phyloP scores from a whole-genome alignment of 2,329 filamentous ascomycete genomes.

The Trichoderma sp. region DNA sequence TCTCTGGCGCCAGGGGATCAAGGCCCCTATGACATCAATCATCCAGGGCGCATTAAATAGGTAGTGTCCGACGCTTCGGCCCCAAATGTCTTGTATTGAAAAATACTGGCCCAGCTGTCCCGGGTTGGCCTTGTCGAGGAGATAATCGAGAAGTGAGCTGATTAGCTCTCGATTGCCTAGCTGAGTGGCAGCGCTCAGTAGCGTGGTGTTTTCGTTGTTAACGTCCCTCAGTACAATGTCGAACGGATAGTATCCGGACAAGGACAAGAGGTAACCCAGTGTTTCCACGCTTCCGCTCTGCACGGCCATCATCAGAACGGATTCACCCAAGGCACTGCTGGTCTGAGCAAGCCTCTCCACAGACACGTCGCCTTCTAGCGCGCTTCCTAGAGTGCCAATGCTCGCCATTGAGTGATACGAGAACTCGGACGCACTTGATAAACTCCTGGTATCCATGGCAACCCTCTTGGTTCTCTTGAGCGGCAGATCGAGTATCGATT shows the following conservation, averaged over 20 bases:
- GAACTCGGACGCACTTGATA: slow-evolving; percentile 80
- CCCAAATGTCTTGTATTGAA: slow-evolving; percentile 73
- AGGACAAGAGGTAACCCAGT: slow-evolving; percentile 74
- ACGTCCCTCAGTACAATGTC: slow-evolving; percentile 73
- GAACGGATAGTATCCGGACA: slow-evolving; percentile 72
- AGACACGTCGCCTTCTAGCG: slow-evolving; percentile 80
- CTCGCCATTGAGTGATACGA: slow-evolving; percentile 81
- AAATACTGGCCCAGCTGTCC: slow-evolving; percentile 65
- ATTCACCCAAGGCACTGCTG: slow-evolving; percentile 69
- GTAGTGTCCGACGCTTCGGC: slow-evolving; percentile 91
- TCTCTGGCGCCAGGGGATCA: slow-evolving; percentile 83
- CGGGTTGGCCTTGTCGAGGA: slow-evolving; percentile 56
- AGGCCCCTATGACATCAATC: slow-evolving; percentile 69
- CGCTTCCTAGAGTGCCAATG: slow-evolving; percentile 68
- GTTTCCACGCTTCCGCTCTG: slow-evolving; percentile 67
- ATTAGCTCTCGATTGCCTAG: slow-evolving; percentile 73
- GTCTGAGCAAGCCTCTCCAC: slow-evolving; percentile 75
- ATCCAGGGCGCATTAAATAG: slow-evolving; percentile 85
- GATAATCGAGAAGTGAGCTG: slow-evolving; percentile 68
- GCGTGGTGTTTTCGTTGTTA: slow-evolving; percentile 84
- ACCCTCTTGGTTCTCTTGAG: slow-evolving; percentile 69
- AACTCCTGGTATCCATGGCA: slow-evolving; percentile 82
- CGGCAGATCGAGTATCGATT: slow-evolving; percentile 27
- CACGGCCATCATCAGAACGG: slow-evolving; percentile 82
- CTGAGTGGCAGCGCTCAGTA: slow-evolving; percentile 88